These are phyloP conservation scores for Hyphochytrium catenoides DNA, from an alignment of 352 stramenopile genomes.

Conservation along the genomic window DNA sequence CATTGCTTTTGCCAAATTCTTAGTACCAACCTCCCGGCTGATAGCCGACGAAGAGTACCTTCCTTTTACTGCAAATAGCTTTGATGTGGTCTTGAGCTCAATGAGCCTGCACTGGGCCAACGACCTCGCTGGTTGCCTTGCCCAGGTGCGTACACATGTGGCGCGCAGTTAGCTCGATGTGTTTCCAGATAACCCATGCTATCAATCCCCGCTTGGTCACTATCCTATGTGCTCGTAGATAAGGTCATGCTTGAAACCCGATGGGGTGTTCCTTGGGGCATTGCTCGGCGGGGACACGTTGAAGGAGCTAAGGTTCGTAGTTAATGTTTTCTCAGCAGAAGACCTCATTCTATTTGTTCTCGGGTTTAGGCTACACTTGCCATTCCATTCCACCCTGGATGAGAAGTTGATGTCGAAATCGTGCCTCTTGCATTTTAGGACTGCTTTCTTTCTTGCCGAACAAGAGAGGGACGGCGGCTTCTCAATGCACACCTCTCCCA, in stretches of 20 bases:
- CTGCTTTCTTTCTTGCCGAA: slow-evolving; percentile 76
- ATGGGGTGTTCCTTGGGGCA: slow-evolving; percentile 86
- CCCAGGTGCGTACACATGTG: slow-evolving; percentile 14
- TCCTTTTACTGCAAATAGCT: slow-evolving; percentile 78
- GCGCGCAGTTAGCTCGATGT: neutral
- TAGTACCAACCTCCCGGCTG: slow-evolving; percentile 42
- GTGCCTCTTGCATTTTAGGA: slow-evolving; percentile 16
- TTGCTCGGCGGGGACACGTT: slow-evolving; percentile 86
- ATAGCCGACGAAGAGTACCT: slow-evolving; percentile 75
- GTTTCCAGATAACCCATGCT: slow-evolving; percentile 2
- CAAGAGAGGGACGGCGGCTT: slow-evolving; percentile 83
- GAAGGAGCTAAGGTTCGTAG: slow-evolving; percentile 65
- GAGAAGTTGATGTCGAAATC: too few species aligned
- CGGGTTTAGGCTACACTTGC: too few species aligned
- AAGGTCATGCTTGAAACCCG: slow-evolving; percentile 71
- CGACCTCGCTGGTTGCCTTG: slow-evolving; percentile 68
- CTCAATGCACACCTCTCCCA: slow-evolving; percentile 79
- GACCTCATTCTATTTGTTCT: too few species aligned
- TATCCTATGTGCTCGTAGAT: too few species aligned
- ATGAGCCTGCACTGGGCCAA: slow-evolving; percentile 92
- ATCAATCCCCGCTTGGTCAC: too few species aligned
- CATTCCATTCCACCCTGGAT: too few species aligned
- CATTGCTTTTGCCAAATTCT: slow-evolving; percentile 4
- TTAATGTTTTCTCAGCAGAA: neutral
- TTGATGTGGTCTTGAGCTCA: slow-evolving; percentile 86